A percentile compares a stretch with the other conserved stretches of the same genome.
Conservation (phyloP, 768 basidiomycete genomes). For the Suillus occidentalis region DNA sequence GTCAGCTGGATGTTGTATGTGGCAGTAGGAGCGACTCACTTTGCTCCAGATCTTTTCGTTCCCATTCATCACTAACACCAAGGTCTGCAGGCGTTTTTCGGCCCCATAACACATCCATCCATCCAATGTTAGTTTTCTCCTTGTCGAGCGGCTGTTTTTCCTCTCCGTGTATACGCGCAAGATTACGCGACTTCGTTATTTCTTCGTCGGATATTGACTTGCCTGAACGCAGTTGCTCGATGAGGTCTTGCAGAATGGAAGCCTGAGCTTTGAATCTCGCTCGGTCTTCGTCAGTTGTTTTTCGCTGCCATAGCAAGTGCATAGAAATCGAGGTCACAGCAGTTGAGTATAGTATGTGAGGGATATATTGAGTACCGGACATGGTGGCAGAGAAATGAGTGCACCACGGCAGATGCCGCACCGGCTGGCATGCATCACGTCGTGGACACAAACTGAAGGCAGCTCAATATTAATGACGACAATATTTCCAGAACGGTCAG, state of each 20-base stretch:
- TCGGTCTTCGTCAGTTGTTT: slow-evolving; percentile 50
- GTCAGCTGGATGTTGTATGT: background rate
- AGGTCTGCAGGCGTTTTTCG: slow-evolving; percentile 23
- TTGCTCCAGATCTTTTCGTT: slow-evolving; percentile 38
- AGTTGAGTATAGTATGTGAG: slow-evolving; percentile 63
- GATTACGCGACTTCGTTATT: slow-evolving; percentile 51
- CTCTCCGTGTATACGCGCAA: slow-evolving; percentile 43
- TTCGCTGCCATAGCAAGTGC: slow-evolving; percentile 59
- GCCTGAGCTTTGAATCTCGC: slow-evolving; percentile 55
- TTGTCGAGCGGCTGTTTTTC: slow-evolving; percentile 10
- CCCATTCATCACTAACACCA: slow-evolving; percentile 34
- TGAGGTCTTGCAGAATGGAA: slow-evolving; percentile 62
- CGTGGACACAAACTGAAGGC: background rate
- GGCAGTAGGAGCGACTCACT: slow-evolving; percentile 29
- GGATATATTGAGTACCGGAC: slow-evolving; percentile 46
- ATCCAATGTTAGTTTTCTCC: slow-evolving; percentile 33
- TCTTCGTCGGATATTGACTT: slow-evolving; percentile 49
- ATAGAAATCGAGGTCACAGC: slow-evolving; percentile 68
- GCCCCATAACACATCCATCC: slow-evolving; percentile 54
- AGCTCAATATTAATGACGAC: no score
- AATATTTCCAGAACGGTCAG: background rate
- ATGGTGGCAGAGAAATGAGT: slow-evolving; percentile 14
- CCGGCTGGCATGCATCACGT: background rate
- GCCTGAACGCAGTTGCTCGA: slow-evolving; percentile 49
- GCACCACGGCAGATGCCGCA: background rate